A percentile compares a stretch with the other conserved stretches of the same genome.
Conservation (phyloP, 495 filamentous ascomycete genomes). For the Aspergillus asperescens region DNA sequence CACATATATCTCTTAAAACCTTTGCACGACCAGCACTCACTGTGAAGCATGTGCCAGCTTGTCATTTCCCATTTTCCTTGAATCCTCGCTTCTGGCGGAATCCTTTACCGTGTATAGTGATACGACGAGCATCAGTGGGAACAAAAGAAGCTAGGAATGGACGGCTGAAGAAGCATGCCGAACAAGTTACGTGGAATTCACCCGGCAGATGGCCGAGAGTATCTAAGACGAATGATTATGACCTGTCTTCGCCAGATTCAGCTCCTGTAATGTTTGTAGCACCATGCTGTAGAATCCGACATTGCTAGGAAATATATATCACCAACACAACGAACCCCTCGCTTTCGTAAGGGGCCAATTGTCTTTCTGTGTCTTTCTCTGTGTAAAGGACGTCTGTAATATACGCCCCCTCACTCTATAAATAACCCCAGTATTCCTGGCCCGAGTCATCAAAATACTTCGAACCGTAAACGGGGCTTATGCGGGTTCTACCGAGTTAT, state of each 20-base stretch:
- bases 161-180: conserved; percentile 2
- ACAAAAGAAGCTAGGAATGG: conserved; percentile 7
- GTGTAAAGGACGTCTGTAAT: too few relatives aligned
- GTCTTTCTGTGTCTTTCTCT: too few relatives aligned
- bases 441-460: too few relatives aligned
- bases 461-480: too few relatives aligned
- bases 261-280: too few relatives aligned
- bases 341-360: too few relatives aligned
- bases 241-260: neutral
- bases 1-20: conserved; percentile 4
- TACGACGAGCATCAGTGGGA: neutral
- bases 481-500: too few relatives aligned
- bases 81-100: conserved; percentile 13
- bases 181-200: conserved; percentile 2
- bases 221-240: conserved; percentile 6
- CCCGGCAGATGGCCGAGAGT: neutral
- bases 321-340: too few relatives aligned
- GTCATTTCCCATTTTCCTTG: conserved; percentile 13
- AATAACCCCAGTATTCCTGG: too few relatives aligned
- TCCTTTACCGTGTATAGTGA: conserved; percentile 16
- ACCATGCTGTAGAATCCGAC: too few relatives aligned
- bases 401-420: too few relatives aligned
- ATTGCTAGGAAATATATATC: too few relatives aligned
- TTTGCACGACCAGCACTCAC: conserved; percentile 12
- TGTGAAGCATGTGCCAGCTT: conserved; percentile 10